Percentiles rank a stretch among this genome's conserved stretches.
phyloP scores from a whole-genome alignment of 176 grass and related monocot genomes.

The Ampelocalamus luodianensis region DNA sequence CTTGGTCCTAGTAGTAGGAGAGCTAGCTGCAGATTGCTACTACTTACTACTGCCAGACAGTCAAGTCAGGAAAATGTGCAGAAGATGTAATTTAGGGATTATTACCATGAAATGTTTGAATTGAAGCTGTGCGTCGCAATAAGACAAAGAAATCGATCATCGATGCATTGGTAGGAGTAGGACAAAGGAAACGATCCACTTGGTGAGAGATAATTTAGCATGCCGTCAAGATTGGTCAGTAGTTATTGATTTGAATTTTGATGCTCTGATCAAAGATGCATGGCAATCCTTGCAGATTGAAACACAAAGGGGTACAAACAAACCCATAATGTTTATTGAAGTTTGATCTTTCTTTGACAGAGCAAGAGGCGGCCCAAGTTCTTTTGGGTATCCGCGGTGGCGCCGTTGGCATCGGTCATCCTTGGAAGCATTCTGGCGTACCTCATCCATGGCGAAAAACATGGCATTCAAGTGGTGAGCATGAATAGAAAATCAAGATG shows the following conservation, averaged over 20 bases:
- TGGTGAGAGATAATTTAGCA: too few species aligned
- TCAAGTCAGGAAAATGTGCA: too few species aligned
- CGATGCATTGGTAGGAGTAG: background rate
- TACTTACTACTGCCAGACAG: too few species aligned
- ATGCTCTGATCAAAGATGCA: too few species aligned
- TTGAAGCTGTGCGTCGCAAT: background rate
- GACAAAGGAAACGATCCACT: too few species aligned
- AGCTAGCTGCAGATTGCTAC: too few species aligned
- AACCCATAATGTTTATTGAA: background rate
- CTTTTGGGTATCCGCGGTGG: slow-evolving; percentile 60
- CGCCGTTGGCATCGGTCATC: slow-evolving; percentile 54
- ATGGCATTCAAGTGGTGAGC: slow-evolving; percentile 65
- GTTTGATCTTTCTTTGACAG: slow-evolving; percentile 25
- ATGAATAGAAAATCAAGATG: background rate
- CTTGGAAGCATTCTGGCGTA: slow-evolving; percentile 57
- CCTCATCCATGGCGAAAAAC: slow-evolving; percentile 57
- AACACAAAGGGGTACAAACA: background rate
- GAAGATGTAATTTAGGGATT: too few species aligned
- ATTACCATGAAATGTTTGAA: background rate
- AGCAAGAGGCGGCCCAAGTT: slow-evolving; percentile 53
- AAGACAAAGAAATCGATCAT: slow-evolving; percentile 3
- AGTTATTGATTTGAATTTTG: too few species aligned
- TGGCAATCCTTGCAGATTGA: background rate
- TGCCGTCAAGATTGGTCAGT: too few species aligned
- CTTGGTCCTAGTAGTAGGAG: too few species aligned